Base-by-base conservation (phyloP, 306 rosid species). In the Ceratonia siliqua region DNA sequence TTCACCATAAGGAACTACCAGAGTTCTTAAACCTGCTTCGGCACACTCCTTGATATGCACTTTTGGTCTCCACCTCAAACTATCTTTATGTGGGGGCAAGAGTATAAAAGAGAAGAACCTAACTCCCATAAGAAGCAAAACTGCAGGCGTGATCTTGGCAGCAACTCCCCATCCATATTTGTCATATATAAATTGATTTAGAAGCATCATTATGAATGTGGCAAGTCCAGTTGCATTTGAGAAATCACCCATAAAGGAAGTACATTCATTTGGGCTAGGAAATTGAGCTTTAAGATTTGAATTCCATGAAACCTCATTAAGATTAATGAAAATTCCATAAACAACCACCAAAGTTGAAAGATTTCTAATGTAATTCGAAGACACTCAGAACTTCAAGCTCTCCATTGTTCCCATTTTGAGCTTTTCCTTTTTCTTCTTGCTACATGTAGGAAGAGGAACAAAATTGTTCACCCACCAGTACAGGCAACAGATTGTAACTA, bases 221-320 rank as follows among this genome's bases (percentile, higher is more conserved):
- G 92, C 97, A 36, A 94, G 80, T 72, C 98, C 98, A 3, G 97
- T 94, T 50, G 91, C 91, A 25, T 96, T 91, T 15, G 98, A 94
- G 91, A 94, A 94, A 91, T 94, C 98, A 0, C 98, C 98, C 97
- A 94, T 94, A 55, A 94, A 94, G 38, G 98, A 87, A 15, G 98
- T 91, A 83, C 91, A 94, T 68, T 87, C 97, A 0, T 94, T 94
- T n/a, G 98, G 98, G 87, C 97, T 94, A 21, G 97, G 98, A 75
- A 88, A 94, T 97, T 94, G 97, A 49, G 98, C 98, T 83, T 94
- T 94, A 81, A 94, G 97, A 89, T 94, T 94, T 17, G 98, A 94
- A 83, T 94, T 94, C 98, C 97, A 94, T 11, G 98, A 91, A 84
- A 94, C 98, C 80, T 94, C 98, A 55, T 91, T 97, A 20, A 94